Percentiles rank a stretch among this genome's conserved stretches.
phyloP scores from a whole-genome alignment of 805 yeast genomes.

The Teunomyces aglyptinius region DNA sequence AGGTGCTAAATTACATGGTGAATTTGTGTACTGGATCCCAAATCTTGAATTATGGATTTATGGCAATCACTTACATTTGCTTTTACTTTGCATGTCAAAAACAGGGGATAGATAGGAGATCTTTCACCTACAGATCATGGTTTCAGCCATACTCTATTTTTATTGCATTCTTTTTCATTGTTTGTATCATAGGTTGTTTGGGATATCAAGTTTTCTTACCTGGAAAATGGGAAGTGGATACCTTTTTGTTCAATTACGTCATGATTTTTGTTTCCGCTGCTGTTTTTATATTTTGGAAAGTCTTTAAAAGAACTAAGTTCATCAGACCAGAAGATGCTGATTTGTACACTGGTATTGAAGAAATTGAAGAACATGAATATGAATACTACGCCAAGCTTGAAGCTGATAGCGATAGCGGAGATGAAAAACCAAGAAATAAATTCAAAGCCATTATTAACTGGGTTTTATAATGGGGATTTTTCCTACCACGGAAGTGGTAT shows the following conservation, averaged over 20 bases:
- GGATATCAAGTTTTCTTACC: slow-evolving; percentile 73
- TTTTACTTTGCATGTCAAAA: slow-evolving; percentile 41
- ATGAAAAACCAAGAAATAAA: slow-evolving; percentile 6
- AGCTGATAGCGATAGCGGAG: slow-evolving; percentile 17
- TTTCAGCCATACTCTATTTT: slow-evolving; percentile 41
- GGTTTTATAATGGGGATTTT: slow-evolving; percentile 15
- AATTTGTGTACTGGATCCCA: slow-evolving; percentile 49
- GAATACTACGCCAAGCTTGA: slow-evolving; percentile 36
- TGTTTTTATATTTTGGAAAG: slow-evolving; percentile 35
- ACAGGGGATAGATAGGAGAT: slow-evolving; percentile 37
- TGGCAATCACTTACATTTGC: slow-evolving; percentile 41
- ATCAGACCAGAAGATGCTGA: slow-evolving; percentile 47
- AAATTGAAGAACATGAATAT: slow-evolving; percentile 50
- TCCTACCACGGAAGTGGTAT: neutral
- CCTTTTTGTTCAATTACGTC: slow-evolving; percentile 68
- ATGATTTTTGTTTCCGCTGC: slow-evolving; percentile 55
- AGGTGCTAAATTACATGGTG: slow-evolving; percentile 45
- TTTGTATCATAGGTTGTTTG: slow-evolving; percentile 50
- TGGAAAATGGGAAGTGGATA: slow-evolving; percentile 59
- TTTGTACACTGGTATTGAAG: slow-evolving; percentile 43
- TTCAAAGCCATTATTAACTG: slow-evolving; percentile 16
- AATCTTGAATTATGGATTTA: slow-evolving; percentile 45
- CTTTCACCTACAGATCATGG: slow-evolving; percentile 43
- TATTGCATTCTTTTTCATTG: slow-evolving; percentile 28
- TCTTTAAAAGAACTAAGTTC: slow-evolving; percentile 34